Conservation (phyloP, 2,329 filamentous ascomycete genomes). For the Cercospora brassicicola region DNA sequence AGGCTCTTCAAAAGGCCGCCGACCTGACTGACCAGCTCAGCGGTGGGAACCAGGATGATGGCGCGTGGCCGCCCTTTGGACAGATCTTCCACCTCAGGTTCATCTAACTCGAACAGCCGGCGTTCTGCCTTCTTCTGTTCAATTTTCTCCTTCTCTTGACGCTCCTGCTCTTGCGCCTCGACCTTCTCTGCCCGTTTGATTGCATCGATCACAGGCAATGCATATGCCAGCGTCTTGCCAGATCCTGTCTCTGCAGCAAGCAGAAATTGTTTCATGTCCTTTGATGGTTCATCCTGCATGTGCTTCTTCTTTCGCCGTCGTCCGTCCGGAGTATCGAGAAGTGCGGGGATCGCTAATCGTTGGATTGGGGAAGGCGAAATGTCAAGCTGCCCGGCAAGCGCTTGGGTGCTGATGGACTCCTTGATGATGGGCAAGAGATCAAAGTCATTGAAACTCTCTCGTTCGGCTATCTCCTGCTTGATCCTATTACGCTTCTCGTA, state of each 20-base stretch:
- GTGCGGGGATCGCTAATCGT: slow-evolving; percentile 77
- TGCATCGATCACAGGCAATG: slow-evolving; percentile 80
- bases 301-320: slow-evolving; percentile 35
- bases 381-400: slow-evolving; percentile 71
- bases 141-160: slow-evolving; percentile 31
- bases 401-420: slow-evolving; percentile 69
- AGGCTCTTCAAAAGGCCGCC: slow-evolving; percentile 76
- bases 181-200: slow-evolving; percentile 70
- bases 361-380: slow-evolving; percentile 86
- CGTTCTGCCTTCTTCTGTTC: slow-evolving; percentile 40
- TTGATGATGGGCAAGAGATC: slow-evolving; percentile 70
- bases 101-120: slow-evolving; percentile 57
- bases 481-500: slow-evolving; percentile 66
- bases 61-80: slow-evolving; percentile 76
- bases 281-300: slow-evolving; percentile 37
- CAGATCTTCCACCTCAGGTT: slow-evolving; percentile 61
- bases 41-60: slow-evolving; percentile 85
- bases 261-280: slow-evolving; percentile 64
- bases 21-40: slow-evolving; percentile 88
- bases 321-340: slow-evolving; percentile 61
- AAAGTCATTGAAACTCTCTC: slow-evolving; percentile 81
- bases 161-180: slow-evolving; percentile 50
- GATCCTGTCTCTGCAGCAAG: slow-evolving; percentile 95
- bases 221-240: slow-evolving; percentile 91
- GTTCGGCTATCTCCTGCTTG: slow-evolving; percentile 62